Evolutionary conservation across 495 filamentous ascomycete genomes (phyloP).

Genomic region (Elasticomyces elasticus): DNA sequence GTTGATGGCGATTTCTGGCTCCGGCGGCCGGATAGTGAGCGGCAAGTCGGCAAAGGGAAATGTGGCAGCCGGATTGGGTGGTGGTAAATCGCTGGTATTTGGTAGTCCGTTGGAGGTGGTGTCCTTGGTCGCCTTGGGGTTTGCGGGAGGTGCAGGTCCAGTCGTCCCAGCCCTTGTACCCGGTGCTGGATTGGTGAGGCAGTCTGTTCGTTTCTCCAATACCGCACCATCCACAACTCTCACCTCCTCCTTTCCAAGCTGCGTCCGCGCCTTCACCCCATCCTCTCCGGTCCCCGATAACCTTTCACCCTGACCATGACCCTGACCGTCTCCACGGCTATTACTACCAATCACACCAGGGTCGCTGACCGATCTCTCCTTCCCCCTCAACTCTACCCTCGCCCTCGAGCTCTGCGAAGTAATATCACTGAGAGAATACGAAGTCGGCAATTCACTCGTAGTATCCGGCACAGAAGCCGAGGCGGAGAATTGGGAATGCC

Average conservation of each 20-base stretch:
- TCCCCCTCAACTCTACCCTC: not conserved
- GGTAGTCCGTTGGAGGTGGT: no score
- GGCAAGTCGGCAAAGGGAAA: not conserved
- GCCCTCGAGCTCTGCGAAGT: constrained; percentile 9
- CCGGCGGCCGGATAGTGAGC: constrained; percentile 6
- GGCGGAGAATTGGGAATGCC: not conserved
- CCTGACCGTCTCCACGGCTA: not conserved
- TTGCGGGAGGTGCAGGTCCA: no score
- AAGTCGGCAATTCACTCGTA: constrained; percentile 17
- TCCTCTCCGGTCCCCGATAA: not conserved
- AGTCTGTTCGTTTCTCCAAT: no score
- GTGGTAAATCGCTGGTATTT: not conserved
- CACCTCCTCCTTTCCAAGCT: no score
- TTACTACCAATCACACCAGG: not conserved
- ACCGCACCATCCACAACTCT: no score
- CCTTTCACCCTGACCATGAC: not conserved
- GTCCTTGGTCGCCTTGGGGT: no score
- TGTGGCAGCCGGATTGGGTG: not conserved
- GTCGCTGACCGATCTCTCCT: constrained; percentile 16
- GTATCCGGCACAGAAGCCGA: constrained; percentile 1
- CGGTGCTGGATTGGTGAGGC: no score
- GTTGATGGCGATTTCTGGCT: constrained; percentile 2
- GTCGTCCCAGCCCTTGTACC: no score
- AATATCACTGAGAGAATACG: constrained; percentile 16
- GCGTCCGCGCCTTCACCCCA: no score